Percentiles rank a stretch among this genome's conserved stretches.
These are phyloP conservation scores for Halteria grandinella DNA, from an alignment of 73 alveolate species.

Conservation along the genomic window DNA sequence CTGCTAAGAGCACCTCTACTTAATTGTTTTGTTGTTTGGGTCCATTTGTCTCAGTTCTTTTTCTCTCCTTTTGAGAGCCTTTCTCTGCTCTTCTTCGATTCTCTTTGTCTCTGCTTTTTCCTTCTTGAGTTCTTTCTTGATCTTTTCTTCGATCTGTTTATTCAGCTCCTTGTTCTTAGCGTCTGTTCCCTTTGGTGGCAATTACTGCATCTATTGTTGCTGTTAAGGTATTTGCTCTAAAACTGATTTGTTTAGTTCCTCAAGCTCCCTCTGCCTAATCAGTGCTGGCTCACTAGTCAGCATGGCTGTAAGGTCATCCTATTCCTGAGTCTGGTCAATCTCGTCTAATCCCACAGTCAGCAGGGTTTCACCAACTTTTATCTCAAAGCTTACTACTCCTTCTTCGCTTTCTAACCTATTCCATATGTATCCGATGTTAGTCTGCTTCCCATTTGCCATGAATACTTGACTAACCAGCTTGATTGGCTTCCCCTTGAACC, in stretches of 20 bases:
- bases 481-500: background rate
- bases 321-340: background rate
- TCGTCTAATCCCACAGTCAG: background rate
- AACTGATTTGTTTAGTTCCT: too few relatives aligned
- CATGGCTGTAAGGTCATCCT: background rate
- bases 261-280: background rate
- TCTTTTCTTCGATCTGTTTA: conserved; percentile 22
- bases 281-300: background rate
- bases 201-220: background rate
- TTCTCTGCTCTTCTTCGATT: too few relatives aligned
- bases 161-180: background rate
- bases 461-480: too few relatives aligned
- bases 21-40: background rate
- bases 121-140: background rate
- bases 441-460: too few relatives aligned
- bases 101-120: background rate
- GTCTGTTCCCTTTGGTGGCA: background rate
- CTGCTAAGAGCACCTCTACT: background rate
- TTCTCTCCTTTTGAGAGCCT: background rate
- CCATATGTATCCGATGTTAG: too few relatives aligned
- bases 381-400: conserved; percentile 4
- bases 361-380: background rate
- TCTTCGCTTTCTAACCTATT: conserved; percentile 4
- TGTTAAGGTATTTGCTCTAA: background rate
- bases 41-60: background rate